A percentile compares a stretch with the other conserved stretches of the same genome.
Conservation (phyloP, 805 yeast species). For the Clavispora carvajalis region DNA sequence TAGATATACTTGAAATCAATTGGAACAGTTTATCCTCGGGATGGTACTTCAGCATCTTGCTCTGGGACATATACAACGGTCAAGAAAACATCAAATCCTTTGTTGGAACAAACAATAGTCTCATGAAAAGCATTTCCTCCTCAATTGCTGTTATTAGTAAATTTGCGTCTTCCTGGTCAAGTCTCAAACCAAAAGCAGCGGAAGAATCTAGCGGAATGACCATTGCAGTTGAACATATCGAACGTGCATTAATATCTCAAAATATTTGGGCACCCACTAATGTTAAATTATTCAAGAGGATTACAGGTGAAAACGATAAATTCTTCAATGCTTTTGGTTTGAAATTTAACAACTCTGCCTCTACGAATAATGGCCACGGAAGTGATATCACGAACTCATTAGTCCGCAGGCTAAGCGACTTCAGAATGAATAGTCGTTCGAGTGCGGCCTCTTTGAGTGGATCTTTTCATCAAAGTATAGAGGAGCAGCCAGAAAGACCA, state of each 20-base stretch:
- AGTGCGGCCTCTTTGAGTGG: slow-evolving; percentile 14
- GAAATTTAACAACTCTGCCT: slow-evolving; percentile 6
- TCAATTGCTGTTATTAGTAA: slow-evolving; percentile 34
- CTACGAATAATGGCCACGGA: slow-evolving; percentile 7
- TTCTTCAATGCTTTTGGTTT: slow-evolving; percentile 16
- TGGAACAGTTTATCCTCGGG: slow-evolving; percentile 67
- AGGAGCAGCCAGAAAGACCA: slow-evolving; percentile 22
- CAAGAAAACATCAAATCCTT: slow-evolving; percentile 4
- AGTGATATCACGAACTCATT: slow-evolving; percentile 44
- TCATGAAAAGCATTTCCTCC: slow-evolving; percentile 36
- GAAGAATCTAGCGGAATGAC: slow-evolving; percentile 8
- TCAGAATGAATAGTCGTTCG: slow-evolving; percentile 28
- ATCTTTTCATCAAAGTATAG: slow-evolving; percentile 20
- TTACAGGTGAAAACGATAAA: slow-evolving; percentile 15
- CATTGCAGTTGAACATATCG: slow-evolving; percentile 18
- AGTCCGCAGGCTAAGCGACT: slow-evolving; percentile 44
- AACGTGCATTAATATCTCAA: slow-evolving; percentile 25
- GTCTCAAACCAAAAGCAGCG: slow-evolving; percentile 15
- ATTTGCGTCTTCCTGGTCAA: slow-evolving; percentile 35
- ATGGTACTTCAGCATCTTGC: slow-evolving; percentile 68
- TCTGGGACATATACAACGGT: slow-evolving; percentile 49
- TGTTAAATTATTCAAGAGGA: slow-evolving; percentile 46
- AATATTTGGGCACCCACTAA: slow-evolving; percentile 52
- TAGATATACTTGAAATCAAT: slow-evolving; percentile 43
- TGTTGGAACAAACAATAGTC: slow-evolving; percentile 21